These are phyloP conservation scores for Claviceps pazoutovae DNA, from an alignment of 2,329 filamentous ascomycete genomes.

Conservation along the genomic window DNA sequence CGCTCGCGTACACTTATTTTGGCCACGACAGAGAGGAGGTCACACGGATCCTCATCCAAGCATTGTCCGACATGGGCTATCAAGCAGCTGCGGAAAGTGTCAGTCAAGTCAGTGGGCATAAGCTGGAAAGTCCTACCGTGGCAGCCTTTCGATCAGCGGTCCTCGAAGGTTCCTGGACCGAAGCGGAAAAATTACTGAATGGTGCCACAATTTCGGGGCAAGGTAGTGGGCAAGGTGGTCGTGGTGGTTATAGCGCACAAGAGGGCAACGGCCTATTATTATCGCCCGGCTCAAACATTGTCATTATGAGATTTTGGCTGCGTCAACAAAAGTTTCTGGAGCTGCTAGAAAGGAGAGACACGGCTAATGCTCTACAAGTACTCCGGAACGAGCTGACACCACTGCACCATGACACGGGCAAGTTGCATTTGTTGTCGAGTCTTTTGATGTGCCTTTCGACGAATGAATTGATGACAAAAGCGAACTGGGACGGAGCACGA, in stretches of 20 bases:
- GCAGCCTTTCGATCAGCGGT: conserved; percentile 75
- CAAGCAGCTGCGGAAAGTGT: conserved; percentile 59
- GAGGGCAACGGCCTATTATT: conserved; percentile 53
- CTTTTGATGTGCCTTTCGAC: conserved; percentile 77
- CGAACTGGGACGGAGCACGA: conserved; percentile 71
- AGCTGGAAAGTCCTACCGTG: conserved; percentile 75
- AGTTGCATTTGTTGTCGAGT: conserved; percentile 73
- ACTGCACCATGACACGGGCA: conserved; percentile 61
- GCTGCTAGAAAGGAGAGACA: conserved; percentile 63
- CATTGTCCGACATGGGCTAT: conserved; percentile 80
- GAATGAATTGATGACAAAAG: conserved; percentile 62
- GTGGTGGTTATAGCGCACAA: too few relatives aligned
- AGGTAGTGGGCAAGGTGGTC: conserved; percentile 19
- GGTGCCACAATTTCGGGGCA: conserved; percentile 24
- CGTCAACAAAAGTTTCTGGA: conserved; percentile 93
- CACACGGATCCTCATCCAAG: conserved; percentile 82
- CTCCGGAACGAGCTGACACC: conserved; percentile 79
- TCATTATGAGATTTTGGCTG: conserved; percentile 75
- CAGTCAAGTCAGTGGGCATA: conserved; percentile 69
- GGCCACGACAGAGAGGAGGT: conserved; percentile 89
- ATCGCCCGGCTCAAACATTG: conserved; percentile 58
- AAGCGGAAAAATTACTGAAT: conserved; percentile 72
- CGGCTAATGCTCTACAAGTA: conserved; percentile 62
- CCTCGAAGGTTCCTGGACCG: conserved; percentile 63
- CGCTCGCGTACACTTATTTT: conserved; percentile 40